A percentile compares a stretch with the other conserved stretches of the same genome.
Evolutionary conservation across 202 grass and related monocot species (phyloP).

Genomic region (Panicum hallii): DNA sequence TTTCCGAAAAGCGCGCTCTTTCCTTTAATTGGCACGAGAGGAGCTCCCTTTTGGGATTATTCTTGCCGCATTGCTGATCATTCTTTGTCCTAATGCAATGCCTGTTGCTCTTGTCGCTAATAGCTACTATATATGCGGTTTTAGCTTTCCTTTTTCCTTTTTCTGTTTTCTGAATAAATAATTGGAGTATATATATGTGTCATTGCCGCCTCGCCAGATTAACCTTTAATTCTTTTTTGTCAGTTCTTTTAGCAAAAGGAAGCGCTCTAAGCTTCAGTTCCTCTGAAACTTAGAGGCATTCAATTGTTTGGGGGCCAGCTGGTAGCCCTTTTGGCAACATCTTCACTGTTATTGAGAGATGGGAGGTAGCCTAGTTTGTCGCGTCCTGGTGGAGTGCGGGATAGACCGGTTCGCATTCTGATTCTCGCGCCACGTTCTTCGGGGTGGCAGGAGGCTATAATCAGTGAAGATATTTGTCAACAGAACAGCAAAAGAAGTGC

Average conservation of each 20-base stretch:
- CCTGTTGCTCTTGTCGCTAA: not conserved
- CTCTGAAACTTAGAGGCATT: not conserved
- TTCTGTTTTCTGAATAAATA: not conserved
- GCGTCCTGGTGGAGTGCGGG: no score
- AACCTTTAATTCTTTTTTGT: not conserved
- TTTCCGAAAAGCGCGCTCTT: slow-evolving; percentile 33
- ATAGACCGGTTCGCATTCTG: no score
- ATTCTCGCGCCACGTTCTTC: no score
- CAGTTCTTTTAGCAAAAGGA: slow-evolving; percentile 10
- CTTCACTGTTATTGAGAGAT: no score
- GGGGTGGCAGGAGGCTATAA: no score
- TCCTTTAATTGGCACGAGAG: slow-evolving; percentile 22
- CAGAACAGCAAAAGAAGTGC: not conserved
- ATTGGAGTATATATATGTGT: not conserved
- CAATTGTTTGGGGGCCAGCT: no score
- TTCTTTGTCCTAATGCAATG: slow-evolving; percentile 15
- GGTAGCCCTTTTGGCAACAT: no score
- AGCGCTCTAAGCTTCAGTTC: not conserved
- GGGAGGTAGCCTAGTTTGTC: no score
- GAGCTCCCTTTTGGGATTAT: slow-evolving; percentile 46
- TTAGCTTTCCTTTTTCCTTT: not conserved
- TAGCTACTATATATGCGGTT: not conserved
- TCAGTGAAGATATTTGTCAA: not conserved
- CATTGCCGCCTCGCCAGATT: slow-evolving; percentile 2
- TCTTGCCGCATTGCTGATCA: slow-evolving; percentile 38